Conservation (phyloP, 2,329 filamentous ascomycete species). For the Metarhizium brunneum region DNA sequence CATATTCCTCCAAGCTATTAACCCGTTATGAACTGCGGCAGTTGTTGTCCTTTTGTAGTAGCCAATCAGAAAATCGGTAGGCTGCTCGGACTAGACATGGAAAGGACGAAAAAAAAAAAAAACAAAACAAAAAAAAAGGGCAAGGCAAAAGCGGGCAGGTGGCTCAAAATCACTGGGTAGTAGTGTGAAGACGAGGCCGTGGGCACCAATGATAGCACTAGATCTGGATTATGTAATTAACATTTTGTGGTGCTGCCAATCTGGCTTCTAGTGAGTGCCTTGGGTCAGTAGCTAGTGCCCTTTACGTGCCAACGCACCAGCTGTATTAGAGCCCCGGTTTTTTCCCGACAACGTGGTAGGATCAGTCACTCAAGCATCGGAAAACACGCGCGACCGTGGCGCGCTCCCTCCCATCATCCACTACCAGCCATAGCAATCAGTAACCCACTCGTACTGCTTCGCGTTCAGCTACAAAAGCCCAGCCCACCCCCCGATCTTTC, state of each 20-base stretch:
- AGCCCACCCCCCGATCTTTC: slow-evolving; percentile 40
- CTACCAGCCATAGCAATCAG: slow-evolving; percentile 38
- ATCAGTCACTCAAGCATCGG: slow-evolving; percentile 8
- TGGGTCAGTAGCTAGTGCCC: neutral
- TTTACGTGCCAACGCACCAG: neutral
- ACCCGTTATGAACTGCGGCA: neutral
- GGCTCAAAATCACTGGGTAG: neutral
- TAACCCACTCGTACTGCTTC: slow-evolving; percentile 40
- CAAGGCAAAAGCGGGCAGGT: neutral
- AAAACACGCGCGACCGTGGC: slow-evolving; percentile 10
- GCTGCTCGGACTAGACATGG: neutral
- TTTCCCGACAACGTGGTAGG: neutral
- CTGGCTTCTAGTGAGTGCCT: too few relatives aligned
- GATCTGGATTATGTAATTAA: neutral
- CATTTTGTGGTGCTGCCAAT: neutral
- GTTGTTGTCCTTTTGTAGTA: neutral
- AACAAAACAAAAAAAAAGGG: neutral
- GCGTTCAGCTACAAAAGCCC: slow-evolving; percentile 54
- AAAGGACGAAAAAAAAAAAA: neutral
- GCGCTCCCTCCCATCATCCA: slow-evolving; percentile 8
- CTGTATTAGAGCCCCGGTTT: slow-evolving; percentile 1
- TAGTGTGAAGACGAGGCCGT: neutral
- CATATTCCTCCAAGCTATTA: too few relatives aligned
- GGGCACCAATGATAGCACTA: slow-evolving; percentile 1
- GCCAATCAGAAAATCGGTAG: neutral